Conservation (phyloP, 2,329 filamentous ascomycete species). For the Aspergillus aculeatus region DNA sequence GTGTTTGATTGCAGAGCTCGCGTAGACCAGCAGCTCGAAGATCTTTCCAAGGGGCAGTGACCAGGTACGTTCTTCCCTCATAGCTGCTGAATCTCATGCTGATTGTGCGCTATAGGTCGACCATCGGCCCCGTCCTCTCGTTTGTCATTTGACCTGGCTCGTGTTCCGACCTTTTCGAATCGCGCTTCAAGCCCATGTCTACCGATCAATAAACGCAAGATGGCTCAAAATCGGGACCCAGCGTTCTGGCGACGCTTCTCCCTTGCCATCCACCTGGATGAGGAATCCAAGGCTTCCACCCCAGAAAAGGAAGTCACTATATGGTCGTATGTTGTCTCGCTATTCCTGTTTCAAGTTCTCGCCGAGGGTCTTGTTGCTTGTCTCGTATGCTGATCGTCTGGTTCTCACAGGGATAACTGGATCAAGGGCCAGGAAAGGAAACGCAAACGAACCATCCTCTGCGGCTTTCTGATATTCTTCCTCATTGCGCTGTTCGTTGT, state of each 20-base stretch:
- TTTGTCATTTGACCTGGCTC: background rate
- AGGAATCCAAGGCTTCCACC: conserved; percentile 38
- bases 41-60: background rate
- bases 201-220: conserved; percentile 20
- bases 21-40: background rate
- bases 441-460: conserved; percentile 47
- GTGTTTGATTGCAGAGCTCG: background rate
- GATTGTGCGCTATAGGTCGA: background rate
- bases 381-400: background rate
- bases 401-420: conserved; percentile 50
- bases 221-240: conserved; percentile 56
- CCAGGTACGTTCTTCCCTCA: background rate
- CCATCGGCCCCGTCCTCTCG: background rate
- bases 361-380: conserved; percentile 1
- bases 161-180: background rate
- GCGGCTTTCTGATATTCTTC: conserved; percentile 37
- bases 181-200: background rate
- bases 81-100: background rate
- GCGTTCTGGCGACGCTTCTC: conserved; percentile 62
- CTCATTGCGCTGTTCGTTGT: conserved; percentile 40
- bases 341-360: conserved; percentile 1
- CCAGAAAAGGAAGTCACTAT: conserved; percentile 19
- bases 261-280: conserved; percentile 56
- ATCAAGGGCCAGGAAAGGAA: conserved; percentile 53
- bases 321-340: conserved; percentile 22